Base-by-base conservation (phyloP, 2,329 filamentous ascomycete genomes). In the Hymenoscyphus repandus region DNA sequence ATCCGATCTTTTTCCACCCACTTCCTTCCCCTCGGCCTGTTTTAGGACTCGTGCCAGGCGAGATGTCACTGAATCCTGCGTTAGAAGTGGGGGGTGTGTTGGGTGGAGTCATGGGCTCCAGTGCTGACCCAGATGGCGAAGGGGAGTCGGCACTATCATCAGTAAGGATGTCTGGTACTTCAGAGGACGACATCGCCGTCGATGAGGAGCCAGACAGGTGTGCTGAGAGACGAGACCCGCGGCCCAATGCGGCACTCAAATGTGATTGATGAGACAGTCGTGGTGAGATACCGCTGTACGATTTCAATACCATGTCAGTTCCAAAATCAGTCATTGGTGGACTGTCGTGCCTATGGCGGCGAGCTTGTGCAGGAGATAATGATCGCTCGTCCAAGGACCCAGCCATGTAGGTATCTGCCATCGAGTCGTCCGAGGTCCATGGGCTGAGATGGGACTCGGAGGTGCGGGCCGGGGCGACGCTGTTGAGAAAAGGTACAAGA, bases 401-500 rank as follows among this genome's bases (percentile, higher is more conserved):
- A 20, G 55, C 48, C 59, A 64, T 63, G 12, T 58, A 50, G 10
- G 55, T 52, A 53, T 65, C 62, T 17, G 47, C 40, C 55, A 64
- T 60, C 12, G 62, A 62, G 38, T 66, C 64, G 38, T 59, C 53
- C 13, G 64, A 66, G 13, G 58, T 55, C 63, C 63, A 67, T 17
- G 64, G 63, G 47, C 55, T 62, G 17, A 53, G 43, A 34, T 53
- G 52, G 4, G 58, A 54, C 11, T 62, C 61, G 2, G 60, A 42
- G 2, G 53, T 58, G 45, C 60, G 59, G 52, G 62, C 52, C 27
- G 60, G 57, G 22, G 55, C 54, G 3, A 66, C 58, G 6, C 64
- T 65, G 56, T 96, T 92, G 48, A 97, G 77, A 66, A 97, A 99
- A 0, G 92, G 91, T 0, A 96, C 84, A 46, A 97, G 76, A 0